phyloP scores from a whole-genome alignment of 2,329 filamentous ascomycete genomes.

The Cucurbitaria berberidis region DNA sequence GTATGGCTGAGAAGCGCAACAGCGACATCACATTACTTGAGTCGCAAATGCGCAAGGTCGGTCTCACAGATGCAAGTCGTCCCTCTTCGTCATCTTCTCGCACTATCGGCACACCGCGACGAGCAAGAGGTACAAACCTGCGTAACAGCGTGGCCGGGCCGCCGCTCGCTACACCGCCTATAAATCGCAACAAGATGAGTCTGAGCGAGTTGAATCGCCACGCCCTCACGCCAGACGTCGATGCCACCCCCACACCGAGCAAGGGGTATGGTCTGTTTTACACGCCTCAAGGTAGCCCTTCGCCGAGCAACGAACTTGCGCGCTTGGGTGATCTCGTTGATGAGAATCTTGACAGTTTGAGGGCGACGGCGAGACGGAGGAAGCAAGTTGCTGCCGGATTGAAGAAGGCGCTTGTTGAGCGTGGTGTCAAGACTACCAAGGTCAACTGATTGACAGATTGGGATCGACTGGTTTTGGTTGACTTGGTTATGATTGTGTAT shows the following conservation, averaged over 20 bases:
- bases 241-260: slow-evolving; percentile 30
- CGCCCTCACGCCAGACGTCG: slow-evolving; percentile 40
- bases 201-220: slow-evolving; percentile 39
- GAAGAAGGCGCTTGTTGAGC: slow-evolving; percentile 43
- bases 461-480: neutral
- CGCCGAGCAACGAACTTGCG: slow-evolving; percentile 33
- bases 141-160: slow-evolving; percentile 30
- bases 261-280: slow-evolving; percentile 46
- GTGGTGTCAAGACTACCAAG: slow-evolving; percentile 39
- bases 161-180: slow-evolving; percentile 48
- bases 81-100: slow-evolving; percentile 32
- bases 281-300: slow-evolving; percentile 37
- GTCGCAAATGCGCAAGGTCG: slow-evolving; percentile 77
- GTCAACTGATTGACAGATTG: slow-evolving; percentile 13
- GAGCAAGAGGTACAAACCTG: slow-evolving; percentile 17
- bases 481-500: slow-evolving; percentile 26
- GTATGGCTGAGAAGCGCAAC: slow-evolving; percentile 88
- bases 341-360: slow-evolving; percentile 47
- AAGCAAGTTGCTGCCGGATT: slow-evolving; percentile 49
- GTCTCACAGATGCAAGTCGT: slow-evolving; percentile 31
- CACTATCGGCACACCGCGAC: slow-evolving; percentile 24
- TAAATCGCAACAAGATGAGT: slow-evolving; percentile 37
- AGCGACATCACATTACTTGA: slow-evolving; percentile 91
- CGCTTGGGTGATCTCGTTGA: slow-evolving; percentile 51
- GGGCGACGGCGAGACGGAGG: slow-evolving; percentile 44